phyloP scores from a whole-genome alignment of 2,329 filamentous ascomycete genomes.

The Monilinia fructicola region DNA sequence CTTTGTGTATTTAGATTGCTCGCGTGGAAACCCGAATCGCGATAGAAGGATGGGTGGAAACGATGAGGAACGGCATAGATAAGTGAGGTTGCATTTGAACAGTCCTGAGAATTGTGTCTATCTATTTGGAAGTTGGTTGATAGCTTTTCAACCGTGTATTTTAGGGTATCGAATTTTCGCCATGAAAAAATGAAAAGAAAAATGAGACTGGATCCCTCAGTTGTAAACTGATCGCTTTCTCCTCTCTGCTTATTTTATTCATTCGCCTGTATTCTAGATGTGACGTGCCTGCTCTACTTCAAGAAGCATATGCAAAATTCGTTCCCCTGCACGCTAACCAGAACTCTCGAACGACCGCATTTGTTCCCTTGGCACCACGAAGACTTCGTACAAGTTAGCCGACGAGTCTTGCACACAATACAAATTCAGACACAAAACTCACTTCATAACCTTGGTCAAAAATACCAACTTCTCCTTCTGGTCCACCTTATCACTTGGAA shows the following conservation, averaged over 20 bases:
- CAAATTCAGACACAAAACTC: conserved; percentile 34
- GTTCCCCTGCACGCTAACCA: conserved; percentile 66
- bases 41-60: conserved; percentile 46
- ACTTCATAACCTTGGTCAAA: conserved; percentile 65
- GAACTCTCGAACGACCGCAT: conserved; percentile 68
- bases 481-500: conserved; percentile 58
- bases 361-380: conserved; percentile 63
- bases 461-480: conserved; percentile 62
- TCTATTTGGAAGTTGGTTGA: not conserved
- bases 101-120: conserved; percentile 2
- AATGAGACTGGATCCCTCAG: not conserved
- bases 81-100: not conserved
- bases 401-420: not conserved
- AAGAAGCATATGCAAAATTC: conserved; percentile 60
- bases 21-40: not conserved
- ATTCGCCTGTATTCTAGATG: not conserved
- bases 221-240: not conserved
- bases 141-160: not conserved
- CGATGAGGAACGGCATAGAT: conserved; percentile 51
- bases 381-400: conserved; percentile 46
- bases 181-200: not conserved
- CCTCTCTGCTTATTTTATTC: too few species aligned
- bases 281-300: not conserved
- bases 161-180: not conserved
- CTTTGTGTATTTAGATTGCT: not conserved